Evolutionary conservation across 768 basidiomycete species (phyloP), one percentile per base, ranked within the genome.

Genomic region (Suillus occidentalis): DNA sequence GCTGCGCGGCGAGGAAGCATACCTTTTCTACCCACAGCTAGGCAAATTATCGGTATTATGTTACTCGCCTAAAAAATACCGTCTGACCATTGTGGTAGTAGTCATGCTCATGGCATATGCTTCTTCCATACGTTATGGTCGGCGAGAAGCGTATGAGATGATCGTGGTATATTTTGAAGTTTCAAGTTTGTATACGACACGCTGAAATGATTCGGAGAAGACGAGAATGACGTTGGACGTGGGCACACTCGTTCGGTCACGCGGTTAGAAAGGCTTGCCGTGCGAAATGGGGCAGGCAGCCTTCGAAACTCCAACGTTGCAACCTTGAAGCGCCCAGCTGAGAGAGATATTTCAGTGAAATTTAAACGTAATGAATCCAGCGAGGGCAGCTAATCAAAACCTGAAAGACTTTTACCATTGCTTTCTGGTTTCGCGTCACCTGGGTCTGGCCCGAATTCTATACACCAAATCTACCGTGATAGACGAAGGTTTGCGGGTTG

Each of bases 1-100:
- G 36, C 31, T 47, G 45, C 34, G 16, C 62, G 6, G 20, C 63
- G 20, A 63, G 47, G 34, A 50, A 56, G 36, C 68, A 70, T n/a
- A 45, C 66, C 36, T 36, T 65, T 52, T 65, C 68, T 55, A 72
- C 16, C 31, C 55, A 50, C 66, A 63, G 37, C 42, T 45, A 55
- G 20, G 53, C 22, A 31, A 9, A 12, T 42, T 40, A 58, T 72
- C 20, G 69, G 65, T 16, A 45, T 28, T 25, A 25, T 22, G 13
- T 8, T 28, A 39, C 42, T 42, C 16, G n/a, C 22, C 1, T 45
- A 47, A 13, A 45, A 45, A 39, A 37, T 28, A 37, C 57, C 25
- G 53, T 53, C 73, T 70, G 63, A 75, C 72, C 66, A 60, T 61
- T 39, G 57, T 55, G 20, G 67, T 20, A 39, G 10, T 43, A 25